A percentile compares a stretch with the other conserved stretches of the same genome.
Evolutionary conservation across 257 asterid species (phyloP).

Genomic region (Solanum lycopersicoides): DNA sequence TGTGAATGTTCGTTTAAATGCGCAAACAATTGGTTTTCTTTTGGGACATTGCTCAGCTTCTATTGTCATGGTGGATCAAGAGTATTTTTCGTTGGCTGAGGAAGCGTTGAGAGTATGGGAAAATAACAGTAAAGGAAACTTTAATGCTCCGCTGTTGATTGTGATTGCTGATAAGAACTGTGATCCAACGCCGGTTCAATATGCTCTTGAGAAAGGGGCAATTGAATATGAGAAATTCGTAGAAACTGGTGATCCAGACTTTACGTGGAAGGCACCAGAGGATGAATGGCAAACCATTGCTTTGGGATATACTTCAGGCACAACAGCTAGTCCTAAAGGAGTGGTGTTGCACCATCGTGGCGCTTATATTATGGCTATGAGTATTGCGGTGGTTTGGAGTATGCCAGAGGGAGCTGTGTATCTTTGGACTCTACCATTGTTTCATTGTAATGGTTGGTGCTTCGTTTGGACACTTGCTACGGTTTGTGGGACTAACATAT

Average conservation of each 20-base stretch:
- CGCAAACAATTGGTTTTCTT: slow-evolving; percentile 72
- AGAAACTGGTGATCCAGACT: slow-evolving; percentile 66
- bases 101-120: slow-evolving; percentile 53
- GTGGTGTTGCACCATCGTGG: slow-evolving; percentile 96
- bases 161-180: slow-evolving; percentile 73
- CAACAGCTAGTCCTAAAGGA: slow-evolving; percentile 98
- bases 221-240: slow-evolving; percentile 72
- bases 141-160: slow-evolving; percentile 43
- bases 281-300: slow-evolving; percentile 97
- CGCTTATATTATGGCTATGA: slow-evolving; percentile 84
- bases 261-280: slow-evolving; percentile 67
- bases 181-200: slow-evolving; percentile 36
- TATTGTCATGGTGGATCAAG: slow-evolving; percentile 83
- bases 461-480: slow-evolving; percentile 84
- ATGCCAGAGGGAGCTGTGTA: slow-evolving; percentile 75
- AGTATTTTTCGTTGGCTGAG: slow-evolving; percentile 64
- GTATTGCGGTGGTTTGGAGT: slow-evolving; percentile 61
- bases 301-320: slow-evolving; percentile 88
- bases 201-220: slow-evolving; percentile 68
- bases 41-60: slow-evolving; percentile 67
- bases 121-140: slow-evolving; percentile 29
- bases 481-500: slow-evolving; percentile 74
- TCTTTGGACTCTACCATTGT: slow-evolving; percentile 91
- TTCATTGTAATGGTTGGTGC: slow-evolving; percentile 97
- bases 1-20: slow-evolving; percentile 78